A percentile compares a stretch with the other conserved stretches of the same genome.
phyloP scores from a whole-genome alignment of 2,329 filamentous ascomycete genomes.

The Fusarium praegraminearum region DNA sequence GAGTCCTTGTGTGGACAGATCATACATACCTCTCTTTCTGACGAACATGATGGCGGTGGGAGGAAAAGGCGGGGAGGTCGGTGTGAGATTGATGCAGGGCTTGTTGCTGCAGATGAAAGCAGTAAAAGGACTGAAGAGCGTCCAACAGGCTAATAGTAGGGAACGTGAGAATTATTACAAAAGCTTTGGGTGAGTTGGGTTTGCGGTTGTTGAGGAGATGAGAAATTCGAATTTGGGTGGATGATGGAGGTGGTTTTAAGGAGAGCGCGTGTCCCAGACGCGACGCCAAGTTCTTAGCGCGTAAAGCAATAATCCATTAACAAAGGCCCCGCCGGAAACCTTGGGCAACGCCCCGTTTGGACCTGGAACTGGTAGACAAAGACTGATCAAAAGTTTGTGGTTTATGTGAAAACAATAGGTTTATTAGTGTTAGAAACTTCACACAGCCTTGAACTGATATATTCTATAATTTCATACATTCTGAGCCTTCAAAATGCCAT shows the following conservation, averaged over 20 bases:
- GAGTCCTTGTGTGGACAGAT: slow-evolving; percentile 2
- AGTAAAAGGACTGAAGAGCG: slow-evolving; percentile 43
- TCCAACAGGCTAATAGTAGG: slow-evolving; percentile 28
- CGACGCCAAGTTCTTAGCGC: slow-evolving; percentile 53
- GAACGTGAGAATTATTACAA: slow-evolving; percentile 30
- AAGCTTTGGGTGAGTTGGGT: slow-evolving; percentile 30
- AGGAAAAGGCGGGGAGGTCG: slow-evolving; percentile 37
- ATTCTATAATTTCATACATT: slow-evolving; percentile 4
- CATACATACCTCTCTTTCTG: slow-evolving; percentile 70
- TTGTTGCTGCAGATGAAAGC: slow-evolving; percentile 44
- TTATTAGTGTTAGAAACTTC: background rate
- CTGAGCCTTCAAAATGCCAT: background rate
- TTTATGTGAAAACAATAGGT: slow-evolving; percentile 12
- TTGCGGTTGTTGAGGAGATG: slow-evolving; percentile 45
- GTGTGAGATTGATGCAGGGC: slow-evolving; percentile 41
- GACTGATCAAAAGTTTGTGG: slow-evolving; percentile 9
- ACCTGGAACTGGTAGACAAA: slow-evolving; percentile 16
- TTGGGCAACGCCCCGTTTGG: slow-evolving; percentile 43
- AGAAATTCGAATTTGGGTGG: slow-evolving; percentile 41
- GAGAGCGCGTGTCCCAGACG: slow-evolving; percentile 52
- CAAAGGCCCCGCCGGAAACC: slow-evolving; percentile 44
- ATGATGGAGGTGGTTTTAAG: slow-evolving; percentile 54
- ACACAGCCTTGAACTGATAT: background rate
- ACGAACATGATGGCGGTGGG: slow-evolving; percentile 66
- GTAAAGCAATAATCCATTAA: slow-evolving; percentile 50